Percentiles rank a stretch among this genome's conserved stretches.
These are phyloP conservation scores for Citrus maxima DNA, from an alignment of 345 rosid species.

Conservation along the genomic window DNA sequence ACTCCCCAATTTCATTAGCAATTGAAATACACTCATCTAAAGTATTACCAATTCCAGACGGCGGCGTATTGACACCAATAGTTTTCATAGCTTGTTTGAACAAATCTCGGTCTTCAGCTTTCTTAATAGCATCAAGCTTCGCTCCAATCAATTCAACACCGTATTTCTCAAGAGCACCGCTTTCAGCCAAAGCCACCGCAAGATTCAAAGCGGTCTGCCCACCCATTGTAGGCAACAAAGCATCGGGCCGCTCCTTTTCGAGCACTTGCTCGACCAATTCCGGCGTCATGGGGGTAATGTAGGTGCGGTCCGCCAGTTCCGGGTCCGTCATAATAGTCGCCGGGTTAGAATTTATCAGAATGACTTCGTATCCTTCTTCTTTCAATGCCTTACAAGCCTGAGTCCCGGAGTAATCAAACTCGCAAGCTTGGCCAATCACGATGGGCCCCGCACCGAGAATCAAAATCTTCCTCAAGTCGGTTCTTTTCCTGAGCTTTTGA, in stretches of 20 bases:
- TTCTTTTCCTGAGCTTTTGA: conserved; percentile 48
- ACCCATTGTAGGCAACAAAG: conserved; percentile 92
- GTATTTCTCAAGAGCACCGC: conserved; percentile 65
- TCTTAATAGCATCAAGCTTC: conserved; percentile 84
- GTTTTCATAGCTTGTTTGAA: conserved; percentile 88
- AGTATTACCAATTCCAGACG: conserved; percentile 86
- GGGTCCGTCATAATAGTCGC: conserved; percentile 99
- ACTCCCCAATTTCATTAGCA: conserved; percentile 77
- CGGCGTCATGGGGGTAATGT: conserved; percentile 86
- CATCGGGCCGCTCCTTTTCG: conserved; percentile 82
- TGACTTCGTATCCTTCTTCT: conserved; percentile 86
- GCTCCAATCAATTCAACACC: conserved; percentile 94
- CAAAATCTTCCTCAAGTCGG: conserved; percentile 84
- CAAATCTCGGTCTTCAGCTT: conserved; percentile 88
- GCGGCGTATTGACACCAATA: conserved; percentile 87
- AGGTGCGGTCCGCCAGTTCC: conserved; percentile 81
- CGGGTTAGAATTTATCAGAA: conserved; percentile 90
- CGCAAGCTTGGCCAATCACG: conserved; percentile 97
- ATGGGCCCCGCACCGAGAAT: conserved; percentile 98
- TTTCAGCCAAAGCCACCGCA: conserved; percentile 84
- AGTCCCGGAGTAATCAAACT: conserved; percentile 96
- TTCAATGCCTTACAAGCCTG: conserved; percentile 91
- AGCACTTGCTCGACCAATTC: conserved; percentile 85
- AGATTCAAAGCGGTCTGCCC: conserved; percentile 96
- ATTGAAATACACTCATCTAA: conserved; percentile 76